These are phyloP conservation scores for Boletales sp. DNA, from an alignment of 768 basidiomycete species.

Conservation along the genomic window DNA sequence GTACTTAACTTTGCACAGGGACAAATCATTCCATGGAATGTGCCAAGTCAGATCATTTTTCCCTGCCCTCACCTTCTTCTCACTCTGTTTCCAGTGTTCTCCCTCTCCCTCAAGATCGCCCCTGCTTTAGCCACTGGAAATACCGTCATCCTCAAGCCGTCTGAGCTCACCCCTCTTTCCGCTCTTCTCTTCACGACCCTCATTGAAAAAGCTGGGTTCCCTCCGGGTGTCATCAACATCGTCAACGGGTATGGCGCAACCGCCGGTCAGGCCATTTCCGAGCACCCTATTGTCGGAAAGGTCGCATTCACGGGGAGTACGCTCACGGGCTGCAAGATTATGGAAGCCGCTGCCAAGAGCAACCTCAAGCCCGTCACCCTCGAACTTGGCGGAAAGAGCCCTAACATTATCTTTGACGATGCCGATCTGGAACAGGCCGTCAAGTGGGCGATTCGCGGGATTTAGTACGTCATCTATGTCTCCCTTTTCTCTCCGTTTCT, in stretches of 20 bases:
- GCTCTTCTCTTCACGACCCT: constrained; percentile 52
- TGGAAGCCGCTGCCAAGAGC: constrained; percentile 74
- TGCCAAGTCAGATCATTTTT: constrained; percentile 37
- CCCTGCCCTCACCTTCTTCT: constrained; percentile 29
- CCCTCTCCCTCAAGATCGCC: constrained; percentile 58
- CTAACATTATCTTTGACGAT: constrained; percentile 47
- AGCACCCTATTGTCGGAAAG: constrained; percentile 64
- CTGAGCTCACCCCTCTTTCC: constrained; percentile 72
- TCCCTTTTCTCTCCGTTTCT: neutral
- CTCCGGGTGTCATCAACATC: constrained; percentile 75
- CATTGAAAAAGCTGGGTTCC: constrained; percentile 68
- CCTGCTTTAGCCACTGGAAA: constrained; percentile 81
- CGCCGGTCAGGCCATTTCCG: constrained; percentile 65
- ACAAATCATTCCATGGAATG: constrained; percentile 70
- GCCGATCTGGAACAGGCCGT: constrained; percentile 54
- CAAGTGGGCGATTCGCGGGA: constrained; percentile 66
- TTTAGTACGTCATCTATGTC: constrained; percentile 51
- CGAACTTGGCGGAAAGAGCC: constrained; percentile 54
- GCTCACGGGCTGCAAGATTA: constrained; percentile 70
- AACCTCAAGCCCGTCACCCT: constrained; percentile 77
- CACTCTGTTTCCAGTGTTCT: constrained; percentile 41
- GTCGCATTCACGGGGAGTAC: constrained; percentile 88
- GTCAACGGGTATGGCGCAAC: constrained; percentile 68
- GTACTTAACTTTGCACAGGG: constrained; percentile 1
- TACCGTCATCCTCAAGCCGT: constrained; percentile 75